phyloP scores from a whole-genome alignment of 129 eudicot species.

The Pittosporum tobira region DNA sequence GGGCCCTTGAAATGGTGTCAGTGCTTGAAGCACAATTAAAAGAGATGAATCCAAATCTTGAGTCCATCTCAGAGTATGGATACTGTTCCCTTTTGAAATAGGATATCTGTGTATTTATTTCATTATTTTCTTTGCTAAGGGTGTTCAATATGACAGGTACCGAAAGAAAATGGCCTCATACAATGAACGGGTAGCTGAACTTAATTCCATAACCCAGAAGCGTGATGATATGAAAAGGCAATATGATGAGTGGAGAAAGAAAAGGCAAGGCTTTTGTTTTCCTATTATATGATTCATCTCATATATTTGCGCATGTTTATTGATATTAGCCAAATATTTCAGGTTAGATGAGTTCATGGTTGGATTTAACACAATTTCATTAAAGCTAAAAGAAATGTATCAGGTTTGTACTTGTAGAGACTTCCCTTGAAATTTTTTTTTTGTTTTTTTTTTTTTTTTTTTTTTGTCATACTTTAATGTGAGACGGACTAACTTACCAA shows the following conservation, averaged over 20 bases:
- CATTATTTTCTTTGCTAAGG: neutral
- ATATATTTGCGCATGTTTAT: neutral
- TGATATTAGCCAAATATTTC: slow-evolving; percentile 13
- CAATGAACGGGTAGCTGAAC: slow-evolving; percentile 85
- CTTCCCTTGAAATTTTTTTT: neutral
- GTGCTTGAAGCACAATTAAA: slow-evolving; percentile 84
- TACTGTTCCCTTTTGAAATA: neutral
- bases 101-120: neutral
- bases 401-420: slow-evolving; percentile 46
- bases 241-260: slow-evolving; percentile 94
- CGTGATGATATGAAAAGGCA: slow-evolving; percentile 82
- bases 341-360: slow-evolving; percentile 99
- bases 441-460: neutral
- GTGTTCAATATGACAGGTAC: slow-evolving; percentile 37
- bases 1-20: slow-evolving; percentile 74
- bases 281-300: neutral
- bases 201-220: slow-evolving; percentile 61
- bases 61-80: slow-evolving; percentile 90
- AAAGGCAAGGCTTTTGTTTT: slow-evolving; percentile 39
- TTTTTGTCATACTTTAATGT: neutral
- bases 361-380: slow-evolving; percentile 85
- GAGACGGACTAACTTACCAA: neutral
- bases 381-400: slow-evolving; percentile 96
- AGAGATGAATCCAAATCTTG: slow-evolving; percentile 98
- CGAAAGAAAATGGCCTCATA: slow-evolving; percentile 62